A percentile compares a stretch with the other conserved stretches of the same genome.
These are phyloP conservation scores for Grosmannia clavigera DNA, from an alignment of 2,329 filamentous ascomycete genomes.

Conservation along the genomic window DNA sequence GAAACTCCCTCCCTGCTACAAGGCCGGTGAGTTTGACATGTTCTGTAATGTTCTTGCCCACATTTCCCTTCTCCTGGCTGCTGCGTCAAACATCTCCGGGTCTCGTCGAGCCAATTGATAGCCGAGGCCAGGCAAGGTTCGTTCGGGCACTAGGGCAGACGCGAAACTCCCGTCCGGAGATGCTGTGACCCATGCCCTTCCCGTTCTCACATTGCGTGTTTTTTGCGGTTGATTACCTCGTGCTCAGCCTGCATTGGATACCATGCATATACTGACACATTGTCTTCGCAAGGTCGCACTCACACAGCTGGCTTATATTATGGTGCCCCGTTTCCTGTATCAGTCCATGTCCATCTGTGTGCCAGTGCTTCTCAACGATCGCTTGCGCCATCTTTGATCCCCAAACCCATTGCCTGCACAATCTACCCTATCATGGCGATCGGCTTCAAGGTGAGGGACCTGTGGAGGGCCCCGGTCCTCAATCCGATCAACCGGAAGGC, in stretches of 20 bases:
- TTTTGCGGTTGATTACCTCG: neutral
- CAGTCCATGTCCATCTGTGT: neutral
- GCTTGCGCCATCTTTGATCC: neutral
- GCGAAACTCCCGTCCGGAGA: neutral
- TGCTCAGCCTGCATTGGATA: neutral
- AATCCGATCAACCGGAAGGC: slow-evolving; percentile 81
- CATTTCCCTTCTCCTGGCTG: neutral
- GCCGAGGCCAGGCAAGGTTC: neutral
- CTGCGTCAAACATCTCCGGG: neutral
- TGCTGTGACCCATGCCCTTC: neutral
- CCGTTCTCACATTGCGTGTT: neutral
- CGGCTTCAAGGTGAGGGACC: slow-evolving; percentile 23
- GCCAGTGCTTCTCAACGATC: neutral
- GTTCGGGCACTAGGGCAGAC: neutral
- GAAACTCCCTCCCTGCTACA: neutral
- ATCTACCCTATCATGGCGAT: neutral
- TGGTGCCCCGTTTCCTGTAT: neutral
- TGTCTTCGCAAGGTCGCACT: neutral
- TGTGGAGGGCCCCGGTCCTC: slow-evolving; percentile 52
- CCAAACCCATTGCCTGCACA: neutral
- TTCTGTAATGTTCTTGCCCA: neutral
- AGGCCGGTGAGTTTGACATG: neutral
- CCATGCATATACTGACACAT: neutral
- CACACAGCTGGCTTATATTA: neutral
- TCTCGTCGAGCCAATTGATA: neutral